These are phyloP conservation scores for Phytophthora europaea DNA, from an alignment of 352 stramenopile species.

Conservation along the genomic window DNA sequence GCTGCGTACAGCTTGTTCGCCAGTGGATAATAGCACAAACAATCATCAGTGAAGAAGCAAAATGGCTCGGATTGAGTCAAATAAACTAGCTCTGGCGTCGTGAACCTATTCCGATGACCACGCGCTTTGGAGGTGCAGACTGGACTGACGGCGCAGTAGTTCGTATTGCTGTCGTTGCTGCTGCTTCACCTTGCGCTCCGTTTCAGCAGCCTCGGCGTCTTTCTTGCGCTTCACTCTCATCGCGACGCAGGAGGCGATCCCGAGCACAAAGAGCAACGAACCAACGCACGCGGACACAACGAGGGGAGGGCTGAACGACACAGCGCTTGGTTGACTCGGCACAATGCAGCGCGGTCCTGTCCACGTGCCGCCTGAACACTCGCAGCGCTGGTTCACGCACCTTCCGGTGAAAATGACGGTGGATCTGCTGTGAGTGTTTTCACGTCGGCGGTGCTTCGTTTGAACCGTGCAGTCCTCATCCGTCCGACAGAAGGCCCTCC, in stretches of 20 bases:
- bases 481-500: constrained; percentile 62
- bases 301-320: constrained; percentile 39
- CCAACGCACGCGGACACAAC: constrained; percentile 28
- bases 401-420: constrained; percentile 34
- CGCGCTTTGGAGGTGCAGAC: constrained; percentile 31
- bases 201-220: constrained; percentile 20
- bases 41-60: background rate
- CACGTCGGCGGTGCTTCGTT: constrained; percentile 12
- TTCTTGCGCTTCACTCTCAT: constrained; percentile 28
- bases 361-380: constrained; percentile 49
- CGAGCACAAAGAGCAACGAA: constrained; percentile 21
- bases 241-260: constrained; percentile 25
- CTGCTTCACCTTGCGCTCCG: constrained; percentile 36
- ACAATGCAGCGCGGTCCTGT: constrained; percentile 61
- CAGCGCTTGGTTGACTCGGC: constrained; percentile 14
- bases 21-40: background rate
- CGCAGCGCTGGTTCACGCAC: constrained; percentile 57
- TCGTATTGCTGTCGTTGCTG: constrained; percentile 41
- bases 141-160: constrained; percentile 29
- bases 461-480: constrained; percentile 72
- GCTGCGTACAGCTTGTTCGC: background rate
- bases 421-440: constrained; percentile 2
- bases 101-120: constrained; percentile 27
- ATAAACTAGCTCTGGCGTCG: background rate
- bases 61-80: background rate